Conservation (phyloP, 495 filamentous ascomycete genomes). For the Bryoglossum gracile region DNA sequence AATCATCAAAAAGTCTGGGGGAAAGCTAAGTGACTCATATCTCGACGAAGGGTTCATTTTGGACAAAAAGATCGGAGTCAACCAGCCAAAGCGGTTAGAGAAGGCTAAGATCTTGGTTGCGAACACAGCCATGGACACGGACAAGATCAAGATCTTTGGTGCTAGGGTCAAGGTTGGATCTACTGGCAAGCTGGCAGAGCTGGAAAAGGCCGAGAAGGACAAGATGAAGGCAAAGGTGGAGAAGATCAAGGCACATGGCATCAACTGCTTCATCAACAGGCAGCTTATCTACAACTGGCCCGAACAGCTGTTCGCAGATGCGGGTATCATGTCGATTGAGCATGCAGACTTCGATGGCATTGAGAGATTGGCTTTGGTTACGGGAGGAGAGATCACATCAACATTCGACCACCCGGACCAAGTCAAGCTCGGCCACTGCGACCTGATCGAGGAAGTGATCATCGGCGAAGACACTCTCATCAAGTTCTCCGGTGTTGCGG, state of each 20-base stretch:
- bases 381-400: constrained; percentile 92
- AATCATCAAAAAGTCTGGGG: constrained; percentile 98
- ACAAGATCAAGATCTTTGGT: constrained; percentile 99
- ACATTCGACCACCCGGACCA: constrained; percentile 97
- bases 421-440: constrained; percentile 91
- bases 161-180: constrained; percentile 91
- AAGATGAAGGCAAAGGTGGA: constrained; percentile 99
- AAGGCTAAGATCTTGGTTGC: constrained; percentile 97
- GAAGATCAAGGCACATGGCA: constrained; percentile 95
- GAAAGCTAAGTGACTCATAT: constrained; percentile 94
- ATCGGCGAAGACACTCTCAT: constrained; percentile 96
- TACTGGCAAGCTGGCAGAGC: constrained; percentile 90
- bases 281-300: constrained; percentile 99
- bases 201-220: constrained; percentile 95
- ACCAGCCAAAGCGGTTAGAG: constrained; percentile 94
- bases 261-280: constrained; percentile 99
- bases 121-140: constrained; percentile 98
- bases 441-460: constrained; percentile 94
- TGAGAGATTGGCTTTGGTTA: constrained; percentile 88
- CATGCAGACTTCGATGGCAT: constrained; percentile 98
- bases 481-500: constrained; percentile 93
- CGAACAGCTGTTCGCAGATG: constrained; percentile 96
- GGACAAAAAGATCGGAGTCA: constrained; percentile 97
- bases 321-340: constrained; percentile 96
- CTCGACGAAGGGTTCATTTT: constrained; percentile 97